phyloP scores from a whole-genome alignment of 2,329 filamentous ascomycete genomes.

The Chalaropsis thielavioides region DNA sequence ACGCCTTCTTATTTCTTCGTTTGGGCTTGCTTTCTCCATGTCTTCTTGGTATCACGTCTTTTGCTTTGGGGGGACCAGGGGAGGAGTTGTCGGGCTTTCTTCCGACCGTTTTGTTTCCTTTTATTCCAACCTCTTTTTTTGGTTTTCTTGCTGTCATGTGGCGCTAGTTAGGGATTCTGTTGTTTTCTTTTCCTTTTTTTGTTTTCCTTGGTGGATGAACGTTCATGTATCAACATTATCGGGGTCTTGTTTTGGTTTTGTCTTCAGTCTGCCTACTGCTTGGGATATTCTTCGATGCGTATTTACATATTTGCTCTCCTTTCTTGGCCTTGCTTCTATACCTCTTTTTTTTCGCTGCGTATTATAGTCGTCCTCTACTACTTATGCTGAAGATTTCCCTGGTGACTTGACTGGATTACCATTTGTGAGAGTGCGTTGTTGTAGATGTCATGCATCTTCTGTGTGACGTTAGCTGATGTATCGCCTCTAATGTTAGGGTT shows the following conservation, averaged over 20 bases:
- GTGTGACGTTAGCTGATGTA: not conserved
- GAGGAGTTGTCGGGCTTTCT: not conserved
- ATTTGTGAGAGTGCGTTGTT: too few relatives aligned
- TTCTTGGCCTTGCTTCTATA: not conserved
- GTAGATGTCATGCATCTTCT: not conserved
- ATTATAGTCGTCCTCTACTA: not conserved
- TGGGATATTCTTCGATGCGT: not conserved
- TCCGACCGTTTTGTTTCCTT: not conserved
- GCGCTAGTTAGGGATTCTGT: not conserved
- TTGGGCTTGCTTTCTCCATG: not conserved
- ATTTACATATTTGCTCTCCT: not conserved
- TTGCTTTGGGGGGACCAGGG: not conserved
- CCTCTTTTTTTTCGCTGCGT: not conserved
- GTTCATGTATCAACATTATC: not conserved
- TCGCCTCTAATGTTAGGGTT: not conserved
- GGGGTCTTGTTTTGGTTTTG: not conserved
- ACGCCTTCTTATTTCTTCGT: not conserved
- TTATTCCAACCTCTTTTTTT: not conserved
- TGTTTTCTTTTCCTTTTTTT: slow-evolving; percentile 8
- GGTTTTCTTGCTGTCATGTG: not conserved
- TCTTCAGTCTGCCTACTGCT: slow-evolving; percentile 1
- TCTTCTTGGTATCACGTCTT: not conserved
- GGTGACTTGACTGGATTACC: too few relatives aligned
- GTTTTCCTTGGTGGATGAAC: not conserved
- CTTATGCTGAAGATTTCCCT: too few relatives aligned